Percentiles rank a stretch among this genome's conserved stretches.
These are phyloP conservation scores for Moricandia arvensis DNA, from an alignment of 345 rosid species.

Conservation along the genomic window DNA sequence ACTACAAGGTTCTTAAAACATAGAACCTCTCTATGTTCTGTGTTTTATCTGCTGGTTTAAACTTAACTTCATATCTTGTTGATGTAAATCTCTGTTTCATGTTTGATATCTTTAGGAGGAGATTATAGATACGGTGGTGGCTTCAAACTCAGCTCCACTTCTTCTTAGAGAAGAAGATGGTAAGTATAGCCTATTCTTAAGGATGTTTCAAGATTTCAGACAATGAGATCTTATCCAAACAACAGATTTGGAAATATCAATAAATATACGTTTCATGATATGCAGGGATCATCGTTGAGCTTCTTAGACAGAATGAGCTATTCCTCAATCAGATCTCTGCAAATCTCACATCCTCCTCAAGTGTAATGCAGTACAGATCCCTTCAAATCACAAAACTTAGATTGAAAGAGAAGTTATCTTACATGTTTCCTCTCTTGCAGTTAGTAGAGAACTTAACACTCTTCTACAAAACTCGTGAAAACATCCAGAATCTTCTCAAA, in stretches of 20 bases:
- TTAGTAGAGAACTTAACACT: conserved; percentile 43
- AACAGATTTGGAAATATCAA: background rate
- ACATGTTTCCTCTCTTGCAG: conserved; percentile 25
- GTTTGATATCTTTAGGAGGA: conserved; percentile 20
- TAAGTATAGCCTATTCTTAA: background rate
- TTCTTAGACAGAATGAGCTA: conserved; percentile 59
- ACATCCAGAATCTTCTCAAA: conserved; percentile 39
- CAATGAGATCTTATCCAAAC: background rate
- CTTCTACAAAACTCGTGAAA: conserved; percentile 42
- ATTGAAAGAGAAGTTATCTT: background rate
- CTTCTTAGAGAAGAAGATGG: background rate
- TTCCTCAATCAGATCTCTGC: conserved; percentile 46
- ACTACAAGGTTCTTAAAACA: background rate
- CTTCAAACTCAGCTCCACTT: conserved; percentile 9
- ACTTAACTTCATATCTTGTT: background rate
- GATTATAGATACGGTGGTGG: conserved; percentile 1
- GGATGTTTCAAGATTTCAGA: background rate
- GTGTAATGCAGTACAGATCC: background rate
- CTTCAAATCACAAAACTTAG: background rate
- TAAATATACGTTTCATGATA: background rate
- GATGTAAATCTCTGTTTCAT: background rate
- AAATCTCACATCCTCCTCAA: background rate
- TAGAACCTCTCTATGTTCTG: background rate
- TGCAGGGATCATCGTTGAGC: conserved; percentile 41
- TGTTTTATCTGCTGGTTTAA: background rate